These are phyloP conservation scores for Tuber brumale DNA, from an alignment of 495 filamentous ascomycete species.

Conservation along the genomic window DNA sequence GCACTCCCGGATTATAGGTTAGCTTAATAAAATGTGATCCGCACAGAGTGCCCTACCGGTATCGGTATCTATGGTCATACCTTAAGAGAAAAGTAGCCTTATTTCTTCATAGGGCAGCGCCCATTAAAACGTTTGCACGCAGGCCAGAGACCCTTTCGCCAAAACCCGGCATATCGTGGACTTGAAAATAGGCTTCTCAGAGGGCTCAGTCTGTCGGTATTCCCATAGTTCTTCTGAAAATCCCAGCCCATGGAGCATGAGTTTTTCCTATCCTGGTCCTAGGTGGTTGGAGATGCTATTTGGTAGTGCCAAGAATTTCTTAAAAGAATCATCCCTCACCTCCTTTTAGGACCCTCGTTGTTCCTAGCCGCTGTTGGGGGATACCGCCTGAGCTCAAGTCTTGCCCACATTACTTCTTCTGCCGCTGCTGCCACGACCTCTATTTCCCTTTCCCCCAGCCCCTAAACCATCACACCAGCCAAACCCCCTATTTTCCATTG, in stretches of 20 bases:
- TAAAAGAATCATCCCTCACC: neutral
- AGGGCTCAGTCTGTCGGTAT: neutral
- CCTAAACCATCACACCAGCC: neutral
- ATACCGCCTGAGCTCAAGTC: neutral
- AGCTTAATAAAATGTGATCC: neutral
- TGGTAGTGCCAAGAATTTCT: neutral
- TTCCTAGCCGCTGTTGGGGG: neutral
- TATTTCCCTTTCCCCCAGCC: neutral
- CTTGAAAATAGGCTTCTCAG: neutral
- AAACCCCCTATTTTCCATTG: neutral
- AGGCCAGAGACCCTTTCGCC: neutral
- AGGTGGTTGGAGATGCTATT: neutral
- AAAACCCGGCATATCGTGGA: neutral
- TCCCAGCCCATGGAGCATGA: neutral
- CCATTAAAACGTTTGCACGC: neutral
- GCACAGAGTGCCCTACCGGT: neutral
- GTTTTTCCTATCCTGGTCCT: neutral
- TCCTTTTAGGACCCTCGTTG: neutral
- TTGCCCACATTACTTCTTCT: neutral
- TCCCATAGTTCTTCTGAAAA: neutral
- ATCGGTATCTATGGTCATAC: neutral
- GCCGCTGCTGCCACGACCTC: neutral
- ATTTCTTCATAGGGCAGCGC: neutral
- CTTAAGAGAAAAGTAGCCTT: neutral
- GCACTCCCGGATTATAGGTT: neutral